These are phyloP conservation scores for Coprinellus micaceus DNA, from an alignment of 768 basidiomycete genomes.

Conservation along the genomic window DNA sequence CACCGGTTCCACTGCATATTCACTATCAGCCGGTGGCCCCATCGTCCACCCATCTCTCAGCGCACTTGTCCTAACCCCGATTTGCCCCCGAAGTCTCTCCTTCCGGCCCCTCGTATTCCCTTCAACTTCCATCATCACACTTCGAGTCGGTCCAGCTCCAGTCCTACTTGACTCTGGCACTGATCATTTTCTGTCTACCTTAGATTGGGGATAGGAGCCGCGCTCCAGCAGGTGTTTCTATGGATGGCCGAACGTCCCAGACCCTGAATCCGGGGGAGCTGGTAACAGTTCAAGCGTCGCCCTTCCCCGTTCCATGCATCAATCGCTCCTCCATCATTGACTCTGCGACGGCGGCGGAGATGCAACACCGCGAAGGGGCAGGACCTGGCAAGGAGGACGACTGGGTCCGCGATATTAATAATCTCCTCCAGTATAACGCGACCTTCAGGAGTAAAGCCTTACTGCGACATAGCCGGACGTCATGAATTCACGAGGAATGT, in stretches of 20 bases:
- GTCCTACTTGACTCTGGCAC: not conserved
- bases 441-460: conserved; percentile 91
- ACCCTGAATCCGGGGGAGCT: conserved; percentile 81
- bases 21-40: conserved; percentile 90
- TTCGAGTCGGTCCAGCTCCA: conserved; percentile 49
- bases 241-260: conserved; percentile 88
- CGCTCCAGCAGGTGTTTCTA: conserved; percentile 84
- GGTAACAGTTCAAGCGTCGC: conserved; percentile 80
- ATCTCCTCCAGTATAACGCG: conserved; percentile 89
- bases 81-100: conserved; percentile 88
- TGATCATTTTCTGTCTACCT: not conserved
- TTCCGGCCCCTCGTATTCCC: conserved; percentile 93
- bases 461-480: conserved; percentile 68
- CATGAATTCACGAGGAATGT: conserved; percentile 16
- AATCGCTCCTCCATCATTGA: conserved; percentile 77
- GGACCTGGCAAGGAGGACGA: conserved; percentile 83
- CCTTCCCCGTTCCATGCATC: conserved; percentile 90
- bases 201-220: conserved; percentile 85
- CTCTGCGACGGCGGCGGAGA: conserved; percentile 36
- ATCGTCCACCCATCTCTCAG: conserved; percentile 92
- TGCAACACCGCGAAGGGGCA: conserved; percentile 56
- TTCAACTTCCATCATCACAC: conserved; percentile 68
- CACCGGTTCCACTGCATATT: conserved; percentile 95
- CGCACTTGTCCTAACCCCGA: conserved; percentile 90
- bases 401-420: conserved; percentile 97